phyloP scores from a whole-genome alignment of 768 basidiomycete genomes.

The Tulasnella sp. region DNA sequence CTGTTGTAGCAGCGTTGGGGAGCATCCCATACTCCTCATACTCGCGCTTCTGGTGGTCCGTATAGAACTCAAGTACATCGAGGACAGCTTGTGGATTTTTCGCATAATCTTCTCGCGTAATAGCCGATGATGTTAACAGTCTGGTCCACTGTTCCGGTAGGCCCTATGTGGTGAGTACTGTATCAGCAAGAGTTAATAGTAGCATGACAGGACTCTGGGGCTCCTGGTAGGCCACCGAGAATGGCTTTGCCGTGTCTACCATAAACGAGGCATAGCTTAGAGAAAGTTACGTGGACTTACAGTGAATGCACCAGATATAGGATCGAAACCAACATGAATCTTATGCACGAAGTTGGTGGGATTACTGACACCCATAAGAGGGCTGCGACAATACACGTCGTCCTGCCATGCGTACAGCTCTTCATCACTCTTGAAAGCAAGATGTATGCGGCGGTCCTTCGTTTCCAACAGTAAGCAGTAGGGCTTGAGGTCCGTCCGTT shows the following conservation, averaged over 20 bases:
- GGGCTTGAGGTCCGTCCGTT: conserved; percentile 91
- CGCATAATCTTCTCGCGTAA: conserved; percentile 97
- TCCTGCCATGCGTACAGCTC: conserved; percentile 99
- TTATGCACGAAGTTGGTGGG: conserved; percentile 99
- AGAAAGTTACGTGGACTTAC: too few relatives aligned
- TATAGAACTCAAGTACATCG: conserved; percentile 98
- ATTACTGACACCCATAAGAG: conserved; percentile 89
- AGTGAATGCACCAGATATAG: conserved; percentile 90
- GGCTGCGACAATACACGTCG: conserved; percentile 90
- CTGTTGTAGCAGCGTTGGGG: conserved; percentile 36
- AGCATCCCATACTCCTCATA: conserved; percentile 62
- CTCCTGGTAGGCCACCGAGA: too few relatives aligned
- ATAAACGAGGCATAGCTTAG: too few relatives aligned
- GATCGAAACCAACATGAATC: conserved; percentile 97
- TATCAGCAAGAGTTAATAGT: too few relatives aligned
- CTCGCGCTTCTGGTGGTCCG: conserved; percentile 96
- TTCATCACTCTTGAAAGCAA: conserved; percentile 89
- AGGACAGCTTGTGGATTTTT: conserved; percentile 96
- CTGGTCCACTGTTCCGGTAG: conserved; percentile 98
- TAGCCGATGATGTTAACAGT: conserved; percentile 94
- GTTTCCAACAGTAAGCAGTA: conserved; percentile 90
- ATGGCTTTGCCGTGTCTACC: too few relatives aligned
- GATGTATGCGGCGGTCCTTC: conserved; percentile 76
- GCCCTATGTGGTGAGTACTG: conserved; percentile 74
- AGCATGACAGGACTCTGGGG: too few relatives aligned